Evolutionary conservation across 129 eudicot species (phyloP), one percentile per base, ranked within the genome.

Genomic region (Arctium lappa): DNA sequence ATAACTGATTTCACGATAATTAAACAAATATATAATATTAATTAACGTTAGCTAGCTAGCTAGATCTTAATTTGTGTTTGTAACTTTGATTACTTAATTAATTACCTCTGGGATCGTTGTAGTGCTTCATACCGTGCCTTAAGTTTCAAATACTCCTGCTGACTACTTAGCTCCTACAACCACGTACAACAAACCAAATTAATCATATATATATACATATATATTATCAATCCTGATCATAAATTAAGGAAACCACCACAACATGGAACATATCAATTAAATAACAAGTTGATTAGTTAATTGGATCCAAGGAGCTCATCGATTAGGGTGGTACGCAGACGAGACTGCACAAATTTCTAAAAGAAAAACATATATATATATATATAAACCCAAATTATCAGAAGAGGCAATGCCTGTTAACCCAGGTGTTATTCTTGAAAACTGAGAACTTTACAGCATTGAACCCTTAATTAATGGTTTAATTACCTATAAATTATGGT

Each of bases 61-160:
- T 0, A 50, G 8, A 1, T 18, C 38, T n/a, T 5, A 1, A 22
- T 66, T 3, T 4, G 3, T 22, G 68, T 85, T 18, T 16, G 18
- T 15, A 29, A 2, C 2, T 31, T 38, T 42, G 53, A 16, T 86
- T 53, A 53, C 0, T 42, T 42, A 6, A 48, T 22, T 50, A 11
- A 15, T 56, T 77, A 95, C 99, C 98, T 93, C 33, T 95, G 97
- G 69, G 97, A 84, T 87, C 89, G 88, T 74, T 95, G 99, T 16
- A 95, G 89, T 56, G 97, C 91, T 84, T 95, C 99, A 82, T 91
- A 95, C 39, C 94, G 97, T 38, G 92, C 92, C 87, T 91, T 95
- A 15, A 95, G 97, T 88, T 90, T 95, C 85, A 95, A 65, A 80
- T 95, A 95, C 86, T 95, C 99, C 87, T 95, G 98, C 88, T 95